Evolutionary conservation across 306 rosid species (phyloP).

Genomic region (Notholithocarpus densiflorus): DNA sequence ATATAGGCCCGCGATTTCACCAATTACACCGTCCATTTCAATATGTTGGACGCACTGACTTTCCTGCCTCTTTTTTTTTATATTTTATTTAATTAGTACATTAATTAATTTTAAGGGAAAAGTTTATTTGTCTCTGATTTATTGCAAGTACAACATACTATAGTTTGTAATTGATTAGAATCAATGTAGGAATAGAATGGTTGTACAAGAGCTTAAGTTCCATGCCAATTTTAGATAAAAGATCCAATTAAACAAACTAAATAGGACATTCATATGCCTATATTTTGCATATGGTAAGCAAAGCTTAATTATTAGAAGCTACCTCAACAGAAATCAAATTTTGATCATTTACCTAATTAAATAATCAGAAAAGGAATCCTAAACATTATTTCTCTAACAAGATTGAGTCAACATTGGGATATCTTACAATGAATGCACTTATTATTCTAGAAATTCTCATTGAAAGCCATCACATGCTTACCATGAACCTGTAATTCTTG

Average conservation of each 20-base stretch:
- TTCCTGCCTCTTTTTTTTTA: neutral
- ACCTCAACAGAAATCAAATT: neutral
- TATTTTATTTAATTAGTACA: neutral
- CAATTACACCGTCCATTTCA: conserved; percentile 30
- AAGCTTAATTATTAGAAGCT: neutral
- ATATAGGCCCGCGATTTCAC: conserved; percentile 27
- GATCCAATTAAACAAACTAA: neutral
- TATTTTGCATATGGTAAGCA: neutral
- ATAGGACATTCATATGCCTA: neutral
- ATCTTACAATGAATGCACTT: too few relatives aligned
- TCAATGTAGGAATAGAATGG: too few relatives aligned
- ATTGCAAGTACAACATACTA: neutral
- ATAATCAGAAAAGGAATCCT: neutral
- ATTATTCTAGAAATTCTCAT: neutral
- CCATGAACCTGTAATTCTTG: too few relatives aligned
- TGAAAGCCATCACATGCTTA: too few relatives aligned
- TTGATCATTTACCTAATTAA: neutral
- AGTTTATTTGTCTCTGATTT: neutral
- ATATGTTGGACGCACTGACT: conserved; percentile 35
- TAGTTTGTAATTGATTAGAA: neutral
- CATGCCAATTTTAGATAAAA: neutral
- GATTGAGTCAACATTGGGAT: neutral
- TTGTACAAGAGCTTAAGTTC: neutral
- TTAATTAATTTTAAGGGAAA: neutral
- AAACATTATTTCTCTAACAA: neutral